These are phyloP conservation scores for Zasmidium citrigriseum DNA, from an alignment of 2,329 filamentous ascomycete genomes.

Conservation along the genomic window DNA sequence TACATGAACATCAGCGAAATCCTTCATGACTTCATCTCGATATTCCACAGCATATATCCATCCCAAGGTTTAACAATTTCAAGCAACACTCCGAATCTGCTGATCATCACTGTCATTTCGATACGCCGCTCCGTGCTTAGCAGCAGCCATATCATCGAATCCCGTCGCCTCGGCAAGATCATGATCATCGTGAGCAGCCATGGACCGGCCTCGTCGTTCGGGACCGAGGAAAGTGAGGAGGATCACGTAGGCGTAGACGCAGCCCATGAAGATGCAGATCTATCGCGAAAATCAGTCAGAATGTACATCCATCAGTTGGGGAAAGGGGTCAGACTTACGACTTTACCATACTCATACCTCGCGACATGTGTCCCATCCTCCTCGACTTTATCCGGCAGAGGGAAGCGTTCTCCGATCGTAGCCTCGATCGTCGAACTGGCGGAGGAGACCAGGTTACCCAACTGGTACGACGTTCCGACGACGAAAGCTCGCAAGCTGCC, in stretches of 20 bases:
- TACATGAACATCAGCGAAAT: too few species aligned
- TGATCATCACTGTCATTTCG: conserved; percentile 1
- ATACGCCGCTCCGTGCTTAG: conserved; percentile 7
- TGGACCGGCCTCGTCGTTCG: conserved; percentile 44
- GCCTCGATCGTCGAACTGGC: conserved; percentile 47
- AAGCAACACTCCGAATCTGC: conserved; percentile 2
- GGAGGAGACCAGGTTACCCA: conserved; percentile 68
- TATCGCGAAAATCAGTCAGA: conserved; percentile 7
- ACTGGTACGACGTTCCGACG: conserved; percentile 72
- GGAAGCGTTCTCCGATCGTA: conserved; percentile 44
- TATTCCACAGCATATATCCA: too few species aligned
- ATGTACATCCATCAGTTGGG: background rate
- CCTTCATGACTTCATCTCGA: too few species aligned
- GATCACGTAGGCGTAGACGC: conserved; percentile 68
- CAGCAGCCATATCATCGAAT: conserved; percentile 9
- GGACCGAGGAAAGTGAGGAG: conserved; percentile 64
- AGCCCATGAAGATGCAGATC: conserved; percentile 70
- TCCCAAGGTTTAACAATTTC: background rate
- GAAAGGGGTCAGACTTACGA: conserved; percentile 66
- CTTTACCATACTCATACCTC: conserved; percentile 45
- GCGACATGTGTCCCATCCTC: conserved; percentile 37
- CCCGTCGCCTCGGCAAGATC: conserved; percentile 35
- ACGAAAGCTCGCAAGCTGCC: conserved; percentile 73
- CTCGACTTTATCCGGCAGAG: conserved; percentile 42
- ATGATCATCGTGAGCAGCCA: conserved; percentile 33